Evolutionary conservation across 305 asterid genomes (phyloP), one percentile per base, ranked within the genome.

Genomic region (Coffea humblotiana): DNA sequence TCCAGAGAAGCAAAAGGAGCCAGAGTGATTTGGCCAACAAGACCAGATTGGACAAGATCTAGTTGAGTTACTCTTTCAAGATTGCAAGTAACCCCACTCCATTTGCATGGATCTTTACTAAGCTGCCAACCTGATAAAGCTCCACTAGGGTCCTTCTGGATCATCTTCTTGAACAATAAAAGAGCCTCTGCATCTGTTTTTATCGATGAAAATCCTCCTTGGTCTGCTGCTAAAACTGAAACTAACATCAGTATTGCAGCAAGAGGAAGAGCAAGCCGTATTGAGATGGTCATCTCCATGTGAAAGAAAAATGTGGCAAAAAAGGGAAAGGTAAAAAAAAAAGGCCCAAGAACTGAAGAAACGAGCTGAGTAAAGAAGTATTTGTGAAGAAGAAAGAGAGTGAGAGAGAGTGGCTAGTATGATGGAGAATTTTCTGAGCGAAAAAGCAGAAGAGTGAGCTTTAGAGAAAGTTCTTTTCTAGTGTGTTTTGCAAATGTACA

Each of bases 1-100:
- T 95, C 91, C 3, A 93, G 71, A 8, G 95, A 84, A 63, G 88
- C 79, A 27, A 95, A 88, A 1, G 95, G 92, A 1, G 89, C 77
- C 61, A 89, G 87, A 49, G 93, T 88, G 79, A 95, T 77, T 23
- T 80, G 83, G 25, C 96, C 98, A 23, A 78, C 83, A 19, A 95
- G 97, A 18, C 85, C 85, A 58, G 96, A 87, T 40, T 89, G 97
- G 1, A 91, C 85, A 76, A 95, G 98, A 88, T 93, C 98, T 63
- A 95, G 66, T 71, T 84, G 82, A 10, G 91, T 56, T 7, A 95
- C 91, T 51, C 98, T 84, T n/a, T 91, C 92, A 32, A 81, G 85
- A 45, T 35, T 89, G 92, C 98, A 95, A 61, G 85, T 80, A 77
- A 95, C 84, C 66, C 98, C 98, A 69, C 77, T 77, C 92, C 94